A percentile compares a stretch with the other conserved stretches of the same genome.
Conservation (phyloP, 352 stramenopile genomes). For the Globisporangium heterothallicum region DNA sequence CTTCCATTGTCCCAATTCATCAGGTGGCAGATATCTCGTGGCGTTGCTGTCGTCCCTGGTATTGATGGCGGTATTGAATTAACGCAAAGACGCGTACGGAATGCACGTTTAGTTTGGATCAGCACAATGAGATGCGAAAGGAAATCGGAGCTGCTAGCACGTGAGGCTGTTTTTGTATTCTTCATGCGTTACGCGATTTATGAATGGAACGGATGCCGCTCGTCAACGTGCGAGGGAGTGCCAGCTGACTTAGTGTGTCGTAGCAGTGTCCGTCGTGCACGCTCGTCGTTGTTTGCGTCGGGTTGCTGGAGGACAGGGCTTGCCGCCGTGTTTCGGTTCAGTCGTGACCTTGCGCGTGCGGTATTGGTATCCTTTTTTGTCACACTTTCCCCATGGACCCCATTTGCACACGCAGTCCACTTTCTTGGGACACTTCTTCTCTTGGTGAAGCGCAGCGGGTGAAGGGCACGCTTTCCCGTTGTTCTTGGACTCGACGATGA, state of each 20-base stretch:
- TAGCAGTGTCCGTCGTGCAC: not conserved
- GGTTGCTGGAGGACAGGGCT: conserved; percentile 19
- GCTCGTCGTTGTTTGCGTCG: conserved; percentile 9
- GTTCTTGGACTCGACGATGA: conserved; percentile 4
- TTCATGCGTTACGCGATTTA: not conserved
- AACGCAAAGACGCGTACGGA: too few species aligned
- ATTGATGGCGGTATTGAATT: not conserved
- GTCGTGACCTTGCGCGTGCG: conserved; percentile 26
- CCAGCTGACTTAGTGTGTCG: conserved; percentile 13
- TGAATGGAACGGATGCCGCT: too few species aligned
- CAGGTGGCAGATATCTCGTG: not conserved
- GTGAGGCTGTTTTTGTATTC: conserved; percentile 3
- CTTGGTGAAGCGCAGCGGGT: not conserved
- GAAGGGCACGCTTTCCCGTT: conserved; percentile 1
- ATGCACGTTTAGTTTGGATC: too few species aligned
- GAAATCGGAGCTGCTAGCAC: too few species aligned
- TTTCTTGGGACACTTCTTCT: not conserved
- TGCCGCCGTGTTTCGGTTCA: conserved; percentile 25
- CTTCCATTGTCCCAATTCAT: too few species aligned
- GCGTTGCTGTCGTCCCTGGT: not conserved
- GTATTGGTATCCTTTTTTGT: conserved; percentile 25
- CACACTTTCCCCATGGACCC: conserved; percentile 5
- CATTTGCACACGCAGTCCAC: conserved; percentile 16
- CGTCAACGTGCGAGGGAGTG: conserved; percentile 25
- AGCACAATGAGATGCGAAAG: too few species aligned